Evolutionary conservation across 805 yeast species (phyloP).

Genomic region (Clavispora vitiphila): DNA sequence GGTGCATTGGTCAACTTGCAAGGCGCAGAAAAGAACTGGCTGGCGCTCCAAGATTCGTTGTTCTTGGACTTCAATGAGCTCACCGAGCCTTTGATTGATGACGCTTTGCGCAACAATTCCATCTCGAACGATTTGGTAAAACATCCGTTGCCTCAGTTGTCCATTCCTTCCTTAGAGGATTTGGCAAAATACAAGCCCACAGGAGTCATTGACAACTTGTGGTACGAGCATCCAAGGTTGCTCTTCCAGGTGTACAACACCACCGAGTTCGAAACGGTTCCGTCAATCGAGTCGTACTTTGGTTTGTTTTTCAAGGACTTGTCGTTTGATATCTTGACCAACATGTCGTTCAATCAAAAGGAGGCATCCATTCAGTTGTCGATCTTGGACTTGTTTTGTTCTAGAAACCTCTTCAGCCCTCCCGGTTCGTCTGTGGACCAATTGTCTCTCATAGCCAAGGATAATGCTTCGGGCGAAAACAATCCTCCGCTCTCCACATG

Average conservation of each 20-base stretch:
- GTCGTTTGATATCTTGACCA: conserved; percentile 66
- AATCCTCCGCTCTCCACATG: conserved; percentile 57
- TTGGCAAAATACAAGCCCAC: conserved; percentile 18
- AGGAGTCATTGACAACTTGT: conserved; percentile 52
- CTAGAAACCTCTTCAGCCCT: conserved; percentile 44
- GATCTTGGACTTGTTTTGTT: conserved; percentile 67
- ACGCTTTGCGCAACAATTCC: conserved; percentile 28
- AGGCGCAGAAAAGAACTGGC: conserved; percentile 38
- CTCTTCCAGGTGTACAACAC: conserved; percentile 57
- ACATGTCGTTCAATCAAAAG: conserved; percentile 82
- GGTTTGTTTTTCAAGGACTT: conserved; percentile 68
- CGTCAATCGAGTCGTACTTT: conserved; percentile 31
- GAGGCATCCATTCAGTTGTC: conserved; percentile 83
- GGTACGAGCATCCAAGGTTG: conserved; percentile 56
- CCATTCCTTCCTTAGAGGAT: conserved; percentile 24
- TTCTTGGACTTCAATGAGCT: conserved; percentile 30
- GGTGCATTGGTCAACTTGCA: conserved; percentile 42
- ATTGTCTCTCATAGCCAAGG: conserved; percentile 38
- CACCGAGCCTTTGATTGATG: conserved; percentile 29
- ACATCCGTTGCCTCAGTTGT: conserved; percentile 37
- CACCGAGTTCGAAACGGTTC: conserved; percentile 56
- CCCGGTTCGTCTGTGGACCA: conserved; percentile 77
- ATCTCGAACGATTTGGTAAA: conserved; percentile 36
- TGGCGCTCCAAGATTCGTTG: conserved; percentile 21
- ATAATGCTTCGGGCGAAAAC: conserved; percentile 38